Conservation (phyloP, 139 green algal genomes). For the Chlamydomonas sphaeroides region DNA sequence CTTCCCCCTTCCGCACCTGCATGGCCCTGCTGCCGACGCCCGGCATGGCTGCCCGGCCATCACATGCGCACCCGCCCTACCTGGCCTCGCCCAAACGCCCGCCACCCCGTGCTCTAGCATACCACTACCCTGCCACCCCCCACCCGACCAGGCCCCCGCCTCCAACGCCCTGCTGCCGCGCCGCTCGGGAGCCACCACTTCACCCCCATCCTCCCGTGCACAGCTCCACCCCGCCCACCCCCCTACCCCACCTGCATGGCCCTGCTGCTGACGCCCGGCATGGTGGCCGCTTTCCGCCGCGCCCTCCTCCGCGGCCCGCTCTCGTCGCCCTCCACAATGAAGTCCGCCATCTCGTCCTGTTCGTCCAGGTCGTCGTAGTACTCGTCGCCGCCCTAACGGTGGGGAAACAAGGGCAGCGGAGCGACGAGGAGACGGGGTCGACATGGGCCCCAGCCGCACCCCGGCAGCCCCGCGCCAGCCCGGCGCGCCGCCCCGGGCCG, state of each 20-base stretch:
- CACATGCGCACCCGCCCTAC: too few relatives aligned
- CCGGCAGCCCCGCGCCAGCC: too few relatives aligned
- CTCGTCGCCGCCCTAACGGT: conserved; percentile 8
- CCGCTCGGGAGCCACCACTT: too few relatives aligned
- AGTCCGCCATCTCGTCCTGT: conserved; percentile 84
- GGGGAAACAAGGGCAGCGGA: too few relatives aligned
- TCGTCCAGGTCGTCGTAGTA: conserved; percentile 65
- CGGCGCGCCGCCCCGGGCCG: too few relatives aligned
- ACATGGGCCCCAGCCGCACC: too few relatives aligned
- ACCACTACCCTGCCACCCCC: neutral
- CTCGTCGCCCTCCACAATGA: conserved; percentile 86
- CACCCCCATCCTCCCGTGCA: too few relatives aligned
- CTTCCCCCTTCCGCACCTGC: conserved; percentile 44
- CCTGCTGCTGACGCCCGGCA: conserved; percentile 52
- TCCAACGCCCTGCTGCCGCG: too few relatives aligned
- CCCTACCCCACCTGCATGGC: conserved; percentile 61
- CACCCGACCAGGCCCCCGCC: too few relatives aligned
- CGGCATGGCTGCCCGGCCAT: conserved; percentile 32
- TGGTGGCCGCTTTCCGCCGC: conserved; percentile 11
- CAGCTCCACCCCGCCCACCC: neutral
- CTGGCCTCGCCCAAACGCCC: neutral
- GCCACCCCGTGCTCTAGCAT: neutral
- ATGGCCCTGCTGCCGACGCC: conserved; percentile 62
- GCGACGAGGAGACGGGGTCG: too few relatives aligned
- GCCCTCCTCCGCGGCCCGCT: conserved; percentile 29